Base-by-base conservation (phyloP, 2,329 filamentous ascomycete species). In the Pseudopithomyces maydicus region DNA sequence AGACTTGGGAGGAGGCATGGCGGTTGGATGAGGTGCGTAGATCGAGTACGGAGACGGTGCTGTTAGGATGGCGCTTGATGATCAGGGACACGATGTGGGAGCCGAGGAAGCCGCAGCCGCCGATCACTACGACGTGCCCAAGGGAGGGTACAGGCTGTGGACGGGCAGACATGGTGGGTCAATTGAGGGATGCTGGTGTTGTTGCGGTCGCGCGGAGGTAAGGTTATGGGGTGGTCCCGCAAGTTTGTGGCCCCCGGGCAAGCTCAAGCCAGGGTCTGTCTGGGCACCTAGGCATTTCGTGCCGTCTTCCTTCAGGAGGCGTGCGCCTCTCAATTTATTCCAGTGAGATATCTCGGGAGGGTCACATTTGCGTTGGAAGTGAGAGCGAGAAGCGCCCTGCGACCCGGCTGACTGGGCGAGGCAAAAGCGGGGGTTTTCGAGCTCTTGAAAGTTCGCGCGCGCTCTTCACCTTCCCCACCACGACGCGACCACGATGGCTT, bases 61-160 rank as follows among this genome's bases (percentile, higher is more conserved):
- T 75, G 61, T 76, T 73, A 14, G 79, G 78, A 56, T 77, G 72
- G 42, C 66, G 68, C 58, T 71, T 66, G 42, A 71, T 69, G 35
- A 84, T 76, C 52, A 81, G 75, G 48, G 75, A 74, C 52, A 83
- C 81, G 55, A 84, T 81, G 66, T 82, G 80, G 57, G 77, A 71
- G 32, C 82, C 82, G 5, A 84, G 70, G 60, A 84, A 83, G 20
- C 82, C 81, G 56, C 80, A 80, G 47, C 81, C 81, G 52, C 81
- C 81, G 26, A 81, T 77, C 23, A 84, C 77, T 17, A 82, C 68
- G 50, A 81, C 78, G 58, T 79, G 77, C 44, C 79, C 79, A 35
- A 81, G 72, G 2, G 76, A 75, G 20, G 68, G 63, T 12, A 62
- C 62, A 8, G 56, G 47, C 2, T 39, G 15, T 29, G 26, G 26